Evolutionary conservation across 1,284 basidiomycete species (phyloP).

Genomic region (Melampsora larici-populina): DNA sequence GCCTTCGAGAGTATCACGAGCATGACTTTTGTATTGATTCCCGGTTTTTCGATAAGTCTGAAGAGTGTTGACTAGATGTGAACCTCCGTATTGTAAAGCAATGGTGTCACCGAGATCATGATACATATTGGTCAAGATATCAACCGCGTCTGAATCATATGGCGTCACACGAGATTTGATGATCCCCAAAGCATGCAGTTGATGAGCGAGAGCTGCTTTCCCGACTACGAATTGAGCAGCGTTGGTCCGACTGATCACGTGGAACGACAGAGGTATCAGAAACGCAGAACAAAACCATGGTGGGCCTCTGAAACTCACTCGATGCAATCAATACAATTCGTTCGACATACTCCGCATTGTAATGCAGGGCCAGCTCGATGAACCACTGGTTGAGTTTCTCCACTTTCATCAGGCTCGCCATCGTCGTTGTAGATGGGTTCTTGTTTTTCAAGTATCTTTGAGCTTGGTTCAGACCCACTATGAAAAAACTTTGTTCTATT

Average conservation of each 20-base stretch:
- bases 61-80: conserved; percentile 91
- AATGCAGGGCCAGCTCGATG: conserved; percentile 57
- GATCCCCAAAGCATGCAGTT: conserved; percentile 88
- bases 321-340: conserved; percentile 86
- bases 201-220: conserved; percentile 89
- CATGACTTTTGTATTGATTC: conserved; percentile 92
- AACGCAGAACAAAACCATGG: neutral
- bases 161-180: conserved; percentile 76
- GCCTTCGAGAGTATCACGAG: conserved; percentile 94
- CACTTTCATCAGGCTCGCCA: conserved; percentile 64
- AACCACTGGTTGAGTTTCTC: conserved; percentile 65
- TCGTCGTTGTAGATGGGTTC: conserved; percentile 42
- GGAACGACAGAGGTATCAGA: neutral
- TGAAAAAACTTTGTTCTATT: conserved; percentile 93
- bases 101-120: conserved; percentile 94
- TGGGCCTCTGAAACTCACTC: conserved; percentile 58
- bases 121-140: conserved; percentile 99
- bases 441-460: conserved; percentile 45
- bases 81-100: conserved; percentile 93
- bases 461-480: conserved; percentile 54
- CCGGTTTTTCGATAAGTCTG: conserved; percentile 94
- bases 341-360: conserved; percentile 85
- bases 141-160: conserved; percentile 92
- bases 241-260: conserved; percentile 70
- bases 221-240: conserved; percentile 97